Evolutionary conservation across 768 basidiomycete species (phyloP), one percentile per base, ranked within the genome.

Genomic region (Macrolepiota albuminosa): DNA sequence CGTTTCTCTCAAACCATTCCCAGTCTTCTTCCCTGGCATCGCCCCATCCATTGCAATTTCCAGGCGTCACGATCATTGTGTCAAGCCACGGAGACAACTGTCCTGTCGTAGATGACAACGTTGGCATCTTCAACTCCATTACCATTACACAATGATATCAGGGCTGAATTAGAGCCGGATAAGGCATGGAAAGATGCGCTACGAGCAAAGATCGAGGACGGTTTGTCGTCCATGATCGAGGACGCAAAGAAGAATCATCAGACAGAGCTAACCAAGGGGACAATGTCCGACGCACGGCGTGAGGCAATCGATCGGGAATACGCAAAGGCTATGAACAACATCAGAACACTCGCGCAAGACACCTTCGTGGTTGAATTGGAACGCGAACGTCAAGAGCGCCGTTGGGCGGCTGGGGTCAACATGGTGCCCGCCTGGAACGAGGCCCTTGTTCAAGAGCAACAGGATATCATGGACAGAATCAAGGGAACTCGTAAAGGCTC

Each of bases 241-340:
- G 87, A 87, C 60, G 83, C 89, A 21, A 85, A 85, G 71, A 78
- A 83, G 59, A 83, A 81, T 59, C 71, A 83, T 40, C 77, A 83
- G 39, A 70, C 73, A 16, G 79, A 84, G 67, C 73, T 90, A 14
- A 75, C 76, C 67, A 70, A 78, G 71, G 66, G 69, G 58, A 61
- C 81, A 68, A 64, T 75, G 18, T 72, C 67, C 14, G 54, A 54
- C 26, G 65, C 67, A 24, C 65, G 58, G 24, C 71, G 78, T 6
- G 71, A 78, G 14, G 71, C 69, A n/a, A 66, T 82, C 39, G 65
- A 64, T 9, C 55, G 67, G 0, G 78, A 83, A 42, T 78, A 80
- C 64, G 63, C 71, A 18, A 65, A 70, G 0, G 68, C 76, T 5
- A 78, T 85, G 77, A 67, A 67, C 29, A 76, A 67, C 53, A 80